Percentiles rank a stretch among this genome's conserved stretches.
Evolutionary conservation across 768 basidiomycete species (phyloP).

Genomic region (Coprinopsis marcescibilis): DNA sequence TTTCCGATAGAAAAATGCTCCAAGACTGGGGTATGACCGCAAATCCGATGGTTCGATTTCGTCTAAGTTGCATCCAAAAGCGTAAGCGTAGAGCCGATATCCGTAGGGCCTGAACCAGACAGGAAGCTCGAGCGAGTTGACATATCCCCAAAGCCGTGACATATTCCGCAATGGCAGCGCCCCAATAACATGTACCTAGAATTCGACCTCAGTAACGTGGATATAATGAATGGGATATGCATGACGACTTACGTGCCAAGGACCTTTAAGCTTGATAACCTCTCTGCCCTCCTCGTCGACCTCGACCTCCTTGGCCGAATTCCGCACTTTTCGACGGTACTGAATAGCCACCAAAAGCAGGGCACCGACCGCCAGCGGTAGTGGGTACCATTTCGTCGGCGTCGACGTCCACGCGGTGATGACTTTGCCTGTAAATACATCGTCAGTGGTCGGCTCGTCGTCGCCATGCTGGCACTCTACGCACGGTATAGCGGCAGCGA

Average conservation of each 20-base stretch:
- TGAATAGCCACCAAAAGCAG: constrained; percentile 78
- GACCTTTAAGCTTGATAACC: constrained; percentile 76
- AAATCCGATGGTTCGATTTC: constrained; percentile 83
- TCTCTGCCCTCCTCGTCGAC: constrained; percentile 83
- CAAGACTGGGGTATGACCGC: constrained; percentile 75
- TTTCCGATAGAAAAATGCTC: constrained; percentile 91
- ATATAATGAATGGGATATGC: neutral
- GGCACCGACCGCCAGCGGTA: constrained; percentile 86
- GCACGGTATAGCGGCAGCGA: constrained; percentile 48
- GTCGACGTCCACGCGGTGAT: constrained; percentile 79
- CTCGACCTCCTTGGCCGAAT: constrained; percentile 56
- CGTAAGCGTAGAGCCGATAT: constrained; percentile 74
- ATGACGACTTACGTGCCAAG: constrained; percentile 73
- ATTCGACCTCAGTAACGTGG: neutral
- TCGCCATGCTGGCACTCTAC: constrained; percentile 17
- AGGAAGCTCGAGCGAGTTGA: constrained; percentile 90
- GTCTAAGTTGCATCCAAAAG: constrained; percentile 93
- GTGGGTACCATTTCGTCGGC: constrained; percentile 92
- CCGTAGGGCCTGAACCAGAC: constrained; percentile 94
- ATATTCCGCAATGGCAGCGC: constrained; percentile 91
- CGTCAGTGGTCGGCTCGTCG: constrained; percentile 1
- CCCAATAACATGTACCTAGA: constrained; percentile 90
- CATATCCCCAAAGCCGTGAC: constrained; percentile 95
- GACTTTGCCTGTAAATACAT: constrained; percentile 44
- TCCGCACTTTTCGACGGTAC: constrained; percentile 54